Percentiles rank a stretch among this genome's conserved stretches.
Evolutionary conservation across 2,329 filamentous ascomycete genomes (phyloP).

Genomic region (Pseudocercospora pini-densiflorae): DNA sequence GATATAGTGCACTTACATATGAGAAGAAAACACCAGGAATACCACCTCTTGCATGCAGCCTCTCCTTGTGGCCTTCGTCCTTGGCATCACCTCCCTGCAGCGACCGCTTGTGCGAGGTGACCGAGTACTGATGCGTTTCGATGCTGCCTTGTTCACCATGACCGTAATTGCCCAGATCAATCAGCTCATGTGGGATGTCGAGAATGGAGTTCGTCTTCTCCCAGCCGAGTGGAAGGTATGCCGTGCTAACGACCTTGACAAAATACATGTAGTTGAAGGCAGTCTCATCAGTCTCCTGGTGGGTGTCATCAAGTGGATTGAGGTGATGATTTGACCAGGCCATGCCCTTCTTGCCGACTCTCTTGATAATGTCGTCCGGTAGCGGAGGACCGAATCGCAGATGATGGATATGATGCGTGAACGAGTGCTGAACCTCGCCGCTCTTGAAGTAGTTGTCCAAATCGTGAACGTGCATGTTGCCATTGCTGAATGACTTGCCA

Average conservation of each 20-base stretch:
- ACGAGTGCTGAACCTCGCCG: slow-evolving; percentile 72
- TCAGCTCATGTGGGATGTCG: slow-evolving; percentile 50
- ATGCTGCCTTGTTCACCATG: slow-evolving; percentile 72
- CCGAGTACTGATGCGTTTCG: slow-evolving; percentile 98
- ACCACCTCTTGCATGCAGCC: slow-evolving; percentile 84
- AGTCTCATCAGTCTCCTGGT: slow-evolving; percentile 77
- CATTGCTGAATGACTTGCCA: slow-evolving; percentile 92
- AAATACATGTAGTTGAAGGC: slow-evolving; percentile 99
- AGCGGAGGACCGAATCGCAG: slow-evolving; percentile 93
- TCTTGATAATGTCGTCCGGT: slow-evolving; percentile 72
- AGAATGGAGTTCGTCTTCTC: slow-evolving; percentile 59
- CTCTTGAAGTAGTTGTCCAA: slow-evolving; percentile 91
- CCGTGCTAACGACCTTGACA: slow-evolving; percentile 95
- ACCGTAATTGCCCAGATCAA: slow-evolving; percentile 71
- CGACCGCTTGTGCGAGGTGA: slow-evolving; percentile 93
- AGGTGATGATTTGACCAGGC: slow-evolving; percentile 88
- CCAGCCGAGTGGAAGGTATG: slow-evolving; percentile 92
- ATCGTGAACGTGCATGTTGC: slow-evolving; percentile 97
- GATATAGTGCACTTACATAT: slow-evolving; percentile 89
- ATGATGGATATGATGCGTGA: slow-evolving; percentile 85
- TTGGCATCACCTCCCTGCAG: slow-evolving; percentile 81
- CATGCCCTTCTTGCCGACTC: slow-evolving; percentile 59
- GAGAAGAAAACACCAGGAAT: slow-evolving; percentile 99
- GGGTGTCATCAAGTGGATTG: slow-evolving; percentile 84
- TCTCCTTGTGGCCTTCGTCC: slow-evolving; percentile 88